A percentile compares a stretch with the other conserved stretches of the same genome.
phyloP scores from a whole-genome alignment of 805 yeast species.

The Teunomyces gatunensis region DNA sequence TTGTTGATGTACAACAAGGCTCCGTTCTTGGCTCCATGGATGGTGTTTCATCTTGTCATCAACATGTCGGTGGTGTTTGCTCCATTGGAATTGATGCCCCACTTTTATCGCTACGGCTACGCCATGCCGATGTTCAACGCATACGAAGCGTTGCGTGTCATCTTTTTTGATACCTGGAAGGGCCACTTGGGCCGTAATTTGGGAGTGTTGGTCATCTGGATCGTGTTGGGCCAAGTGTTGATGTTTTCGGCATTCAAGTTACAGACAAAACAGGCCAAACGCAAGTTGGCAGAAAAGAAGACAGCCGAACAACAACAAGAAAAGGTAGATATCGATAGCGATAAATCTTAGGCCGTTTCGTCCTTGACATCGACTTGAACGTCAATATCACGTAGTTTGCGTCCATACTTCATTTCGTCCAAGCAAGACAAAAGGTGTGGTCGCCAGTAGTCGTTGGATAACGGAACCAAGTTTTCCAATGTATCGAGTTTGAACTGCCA shows the following conservation, averaged over 20 bases:
- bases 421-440: constrained; percentile 16
- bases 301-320: background rate
- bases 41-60: constrained; percentile 26
- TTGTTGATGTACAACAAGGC: constrained; percentile 17
- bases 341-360: constrained; percentile 11
- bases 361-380: constrained; percentile 26
- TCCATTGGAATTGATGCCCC: constrained; percentile 31
- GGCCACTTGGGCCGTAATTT: constrained; percentile 30
- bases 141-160: constrained; percentile 30
- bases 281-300: constrained; percentile 1
- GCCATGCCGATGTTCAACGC: constrained; percentile 36
- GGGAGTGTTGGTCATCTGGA: constrained; percentile 30
- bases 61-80: constrained; percentile 33
- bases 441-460: constrained; percentile 22
- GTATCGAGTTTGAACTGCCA: constrained; percentile 22
- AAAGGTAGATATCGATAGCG: background rate
- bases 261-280: background rate
- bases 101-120: constrained; percentile 33
- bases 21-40: constrained; percentile 26
- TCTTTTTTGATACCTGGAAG: constrained; percentile 34
- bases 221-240: constrained; percentile 18
- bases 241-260: constrained; percentile 4
- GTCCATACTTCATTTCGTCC: constrained; percentile 25
- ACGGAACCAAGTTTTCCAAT: constrained; percentile 20
- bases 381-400: constrained; percentile 13